Conservation (phyloP, 345 rosid species). For the Limnanthes douglasii region DNA sequence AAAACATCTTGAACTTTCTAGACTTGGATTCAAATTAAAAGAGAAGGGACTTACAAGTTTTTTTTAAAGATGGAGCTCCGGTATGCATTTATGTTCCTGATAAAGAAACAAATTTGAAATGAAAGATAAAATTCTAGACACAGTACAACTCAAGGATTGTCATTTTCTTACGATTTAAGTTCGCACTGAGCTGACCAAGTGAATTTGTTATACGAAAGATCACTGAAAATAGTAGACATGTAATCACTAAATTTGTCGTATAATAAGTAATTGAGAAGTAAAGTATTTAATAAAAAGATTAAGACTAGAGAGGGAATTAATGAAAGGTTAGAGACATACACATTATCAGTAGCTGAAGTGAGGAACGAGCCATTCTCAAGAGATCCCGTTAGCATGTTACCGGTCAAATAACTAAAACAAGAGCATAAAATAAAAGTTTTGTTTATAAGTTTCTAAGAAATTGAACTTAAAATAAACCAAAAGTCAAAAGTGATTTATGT, state of each 20-base stretch:
- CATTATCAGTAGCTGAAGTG: constrained; percentile 17
- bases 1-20: too few relatives aligned
- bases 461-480: constrained; percentile 13
- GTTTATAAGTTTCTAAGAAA: constrained; percentile 2
- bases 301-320: too few relatives aligned
- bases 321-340: constrained; percentile 6
- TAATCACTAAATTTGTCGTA: too few relatives aligned
- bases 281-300: too few relatives aligned
- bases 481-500: constrained; percentile 19
- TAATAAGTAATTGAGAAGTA: too few relatives aligned
- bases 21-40: too few relatives aligned
- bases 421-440: background rate
- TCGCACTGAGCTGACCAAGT: constrained; percentile 16
- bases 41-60: constrained; percentile 13
- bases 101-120: background rate
- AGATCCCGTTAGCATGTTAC: constrained; percentile 15
- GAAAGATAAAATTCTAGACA: background rate
- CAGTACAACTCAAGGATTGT: background rate
- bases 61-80: constrained; percentile 9
- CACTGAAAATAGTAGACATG: too few relatives aligned
- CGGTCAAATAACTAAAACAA: constrained; percentile 12
- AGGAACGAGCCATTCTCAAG: constrained; percentile 16
- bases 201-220: constrained; percentile 18
- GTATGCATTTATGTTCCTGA: constrained; percentile 16
- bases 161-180: constrained; percentile 10